These are phyloP conservation scores for Spathaspora arborariae DNA, from an alignment of 805 yeast species.

Conservation along the genomic window DNA sequence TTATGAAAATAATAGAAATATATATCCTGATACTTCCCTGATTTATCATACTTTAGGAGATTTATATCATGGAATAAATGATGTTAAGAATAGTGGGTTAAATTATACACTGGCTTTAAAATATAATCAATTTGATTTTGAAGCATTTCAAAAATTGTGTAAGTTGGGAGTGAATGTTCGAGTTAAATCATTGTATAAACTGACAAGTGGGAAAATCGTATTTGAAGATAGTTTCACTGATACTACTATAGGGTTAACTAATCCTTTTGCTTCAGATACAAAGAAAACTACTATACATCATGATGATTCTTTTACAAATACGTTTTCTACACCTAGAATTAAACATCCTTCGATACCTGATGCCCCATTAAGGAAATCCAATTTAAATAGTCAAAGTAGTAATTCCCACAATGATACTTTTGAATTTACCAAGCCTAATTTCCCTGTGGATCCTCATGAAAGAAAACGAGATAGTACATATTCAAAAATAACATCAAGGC, in stretches of 20 bases:
- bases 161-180: constrained; percentile 67
- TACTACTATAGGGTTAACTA: constrained; percentile 15
- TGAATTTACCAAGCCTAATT: constrained; percentile 30
- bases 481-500: constrained; percentile 45
- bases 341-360: constrained; percentile 21
- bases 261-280: constrained; percentile 15
- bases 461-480: constrained; percentile 32
- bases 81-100: constrained; percentile 59
- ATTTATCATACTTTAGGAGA: constrained; percentile 68
- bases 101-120: constrained; percentile 68
- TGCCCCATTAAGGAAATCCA: constrained; percentile 35
- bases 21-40: constrained; percentile 67
- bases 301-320: constrained; percentile 18
- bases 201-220: neutral
- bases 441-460: constrained; percentile 19
- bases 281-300: constrained; percentile 14
- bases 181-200: constrained; percentile 50
- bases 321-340: constrained; percentile 27
- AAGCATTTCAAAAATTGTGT: constrained; percentile 75
- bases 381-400: constrained; percentile 14
- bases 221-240: constrained; percentile 3
- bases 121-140: constrained; percentile 79
- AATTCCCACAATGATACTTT: constrained; percentile 6
- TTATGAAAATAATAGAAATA: constrained; percentile 37
- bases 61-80: constrained; percentile 56